Conservation (phyloP, 495 filamentous ascomycete species). For the Talaromyces thailandensis region DNA sequence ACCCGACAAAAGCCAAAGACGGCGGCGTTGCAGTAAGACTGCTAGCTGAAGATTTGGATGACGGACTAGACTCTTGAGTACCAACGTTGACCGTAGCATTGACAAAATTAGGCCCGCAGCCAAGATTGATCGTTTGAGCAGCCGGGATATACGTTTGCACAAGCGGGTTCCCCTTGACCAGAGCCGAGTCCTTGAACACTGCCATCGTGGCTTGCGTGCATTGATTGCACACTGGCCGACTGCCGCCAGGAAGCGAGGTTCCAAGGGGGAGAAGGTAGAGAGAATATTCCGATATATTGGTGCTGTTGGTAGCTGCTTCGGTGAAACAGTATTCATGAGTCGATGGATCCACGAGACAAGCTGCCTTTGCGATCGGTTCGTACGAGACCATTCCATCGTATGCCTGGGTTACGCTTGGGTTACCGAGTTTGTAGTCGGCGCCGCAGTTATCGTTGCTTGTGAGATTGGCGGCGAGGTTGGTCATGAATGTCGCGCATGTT, state of each 20-base stretch:
- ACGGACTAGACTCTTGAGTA: constrained; percentile 6
- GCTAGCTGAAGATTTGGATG: neutral
- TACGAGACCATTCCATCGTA: constrained; percentile 68
- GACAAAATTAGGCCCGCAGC: constrained; percentile 56
- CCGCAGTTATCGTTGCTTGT: constrained; percentile 54
- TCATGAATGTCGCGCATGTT: constrained; percentile 52
- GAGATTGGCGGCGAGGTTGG: constrained; percentile 48
- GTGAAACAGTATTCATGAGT: constrained; percentile 56
- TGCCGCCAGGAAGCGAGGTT: constrained; percentile 49
- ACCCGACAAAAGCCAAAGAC: neutral
- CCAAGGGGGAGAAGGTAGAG: constrained; percentile 83
- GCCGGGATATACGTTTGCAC: constrained; percentile 50
- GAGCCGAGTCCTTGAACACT: constrained; percentile 52
- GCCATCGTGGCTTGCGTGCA: constrained; percentile 65
- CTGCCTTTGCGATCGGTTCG: constrained; percentile 64
- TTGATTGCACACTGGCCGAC: constrained; percentile 56
- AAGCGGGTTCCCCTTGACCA: constrained; percentile 49
- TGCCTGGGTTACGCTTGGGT: constrained; percentile 62
- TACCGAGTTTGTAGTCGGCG: constrained; percentile 53
- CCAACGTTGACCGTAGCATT: constrained; percentile 47
- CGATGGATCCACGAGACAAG: constrained; percentile 53
- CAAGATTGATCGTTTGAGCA: constrained; percentile 53
- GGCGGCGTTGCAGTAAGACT: neutral
- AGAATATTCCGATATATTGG: constrained; percentile 58
- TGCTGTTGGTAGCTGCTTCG: constrained; percentile 68